Percentiles rank a stretch among this genome's conserved stretches.
phyloP scores from a whole-genome alignment of 1,139 yeast species.

The Kodamaea arcana region DNA sequence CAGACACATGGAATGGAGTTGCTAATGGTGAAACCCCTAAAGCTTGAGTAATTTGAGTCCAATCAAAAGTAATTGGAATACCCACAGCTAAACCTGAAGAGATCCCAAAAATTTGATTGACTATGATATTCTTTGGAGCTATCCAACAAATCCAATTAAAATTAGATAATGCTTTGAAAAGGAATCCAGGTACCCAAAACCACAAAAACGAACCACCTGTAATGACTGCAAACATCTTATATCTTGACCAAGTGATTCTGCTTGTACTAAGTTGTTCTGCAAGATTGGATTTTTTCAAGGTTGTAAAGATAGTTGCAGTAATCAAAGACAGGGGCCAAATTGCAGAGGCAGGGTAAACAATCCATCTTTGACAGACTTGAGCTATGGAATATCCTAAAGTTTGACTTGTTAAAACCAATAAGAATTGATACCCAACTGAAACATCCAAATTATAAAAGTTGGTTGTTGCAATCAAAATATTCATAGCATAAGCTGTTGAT shows the following conservation, averaged over 20 bases:
- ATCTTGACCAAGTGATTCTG: slow-evolving; percentile 16
- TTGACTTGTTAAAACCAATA: slow-evolving; percentile 17
- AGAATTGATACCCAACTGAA: slow-evolving; percentile 26
- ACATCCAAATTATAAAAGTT: slow-evolving; percentile 37
- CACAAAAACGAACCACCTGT: slow-evolving; percentile 15
- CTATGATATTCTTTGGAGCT: slow-evolving; percentile 30
- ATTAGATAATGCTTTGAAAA: slow-evolving; percentile 17
- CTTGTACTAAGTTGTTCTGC: slow-evolving; percentile 13
- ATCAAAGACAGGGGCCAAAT: slow-evolving; percentile 24
- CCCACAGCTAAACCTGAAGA: slow-evolving; percentile 13
- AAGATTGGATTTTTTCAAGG: slow-evolving; percentile 14
- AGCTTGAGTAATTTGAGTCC: slow-evolving; percentile 41
- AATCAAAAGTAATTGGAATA: slow-evolving; percentile 44
- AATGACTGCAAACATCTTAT: slow-evolving; percentile 18
- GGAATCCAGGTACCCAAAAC: slow-evolving; percentile 21
- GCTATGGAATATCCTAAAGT: slow-evolving; percentile 22
- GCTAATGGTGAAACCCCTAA: slow-evolving; percentile 16
- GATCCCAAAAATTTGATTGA: slow-evolving; percentile 18
- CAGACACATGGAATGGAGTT: slow-evolving; percentile 18
- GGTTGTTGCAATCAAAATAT: slow-evolving; percentile 19
- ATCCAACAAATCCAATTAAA: slow-evolving; percentile 44
- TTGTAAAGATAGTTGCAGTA: slow-evolving; percentile 22
- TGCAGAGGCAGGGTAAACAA: slow-evolving; percentile 22
- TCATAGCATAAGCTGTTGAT: slow-evolving; percentile 17
- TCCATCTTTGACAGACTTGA: slow-evolving; percentile 19